Conservation (phyloP, 768 basidiomycete species). For the Rhizopogon vinicolor region DNA sequence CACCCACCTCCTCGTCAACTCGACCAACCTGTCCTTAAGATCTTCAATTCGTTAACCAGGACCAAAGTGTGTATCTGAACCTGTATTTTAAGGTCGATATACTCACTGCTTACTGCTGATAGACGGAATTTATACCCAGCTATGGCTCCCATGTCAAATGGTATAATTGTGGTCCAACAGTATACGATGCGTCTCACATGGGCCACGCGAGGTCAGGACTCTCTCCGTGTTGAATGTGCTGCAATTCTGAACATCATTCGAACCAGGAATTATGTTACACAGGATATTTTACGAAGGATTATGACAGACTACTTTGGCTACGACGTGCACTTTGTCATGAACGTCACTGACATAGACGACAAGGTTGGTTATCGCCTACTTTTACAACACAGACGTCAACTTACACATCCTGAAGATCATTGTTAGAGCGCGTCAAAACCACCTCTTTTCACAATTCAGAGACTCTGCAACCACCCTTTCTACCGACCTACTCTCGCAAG, state of each 20-base stretch:
- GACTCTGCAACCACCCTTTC: constrained; percentile 51
- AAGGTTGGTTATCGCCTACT: constrained; percentile 55
- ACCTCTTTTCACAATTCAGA: constrained; percentile 63
- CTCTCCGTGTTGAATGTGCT: not conserved
- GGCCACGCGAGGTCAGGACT: constrained; percentile 85
- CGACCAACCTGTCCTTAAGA: constrained; percentile 51
- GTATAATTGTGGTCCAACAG: constrained; percentile 99
- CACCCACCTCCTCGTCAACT: constrained; percentile 29
- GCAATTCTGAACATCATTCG: constrained; percentile 1
- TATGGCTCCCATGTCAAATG: constrained; percentile 81
- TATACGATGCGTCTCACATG: constrained; percentile 98
- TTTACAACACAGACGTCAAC: not conserved
- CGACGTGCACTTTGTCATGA: constrained; percentile 98
- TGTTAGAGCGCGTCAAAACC: constrained; percentile 77
- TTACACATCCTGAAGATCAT: constrained; percentile 69
- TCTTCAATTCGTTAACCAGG: constrained; percentile 92
- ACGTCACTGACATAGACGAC: constrained; percentile 98
- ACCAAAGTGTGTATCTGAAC: constrained; percentile 63
- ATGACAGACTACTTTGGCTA: constrained; percentile 96
- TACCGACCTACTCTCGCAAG: constrained; percentile 48
- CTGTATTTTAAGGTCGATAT: constrained; percentile 4
- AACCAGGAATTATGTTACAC: constrained; percentile 94
- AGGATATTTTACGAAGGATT: constrained; percentile 86
- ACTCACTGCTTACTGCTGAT: constrained; percentile 9
- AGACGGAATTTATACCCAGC: constrained; percentile 76